Conservation (phyloP, 2,329 filamentous ascomycete genomes). For the Colletotrichum eremochloae region DNA sequence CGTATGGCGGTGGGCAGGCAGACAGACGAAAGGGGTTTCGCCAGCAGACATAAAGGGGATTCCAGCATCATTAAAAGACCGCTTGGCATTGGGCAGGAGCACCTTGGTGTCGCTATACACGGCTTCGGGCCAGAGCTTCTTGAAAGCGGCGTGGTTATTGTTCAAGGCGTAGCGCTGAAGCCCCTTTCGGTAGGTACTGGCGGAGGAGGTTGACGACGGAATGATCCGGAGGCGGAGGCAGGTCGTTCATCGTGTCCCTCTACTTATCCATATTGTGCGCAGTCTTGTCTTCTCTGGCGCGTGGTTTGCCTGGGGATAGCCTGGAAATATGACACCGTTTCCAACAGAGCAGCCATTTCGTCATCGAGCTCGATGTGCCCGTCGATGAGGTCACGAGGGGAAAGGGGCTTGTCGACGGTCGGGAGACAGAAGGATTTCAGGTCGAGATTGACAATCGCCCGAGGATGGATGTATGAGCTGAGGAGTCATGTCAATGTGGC, state of each 20-base stretch:
- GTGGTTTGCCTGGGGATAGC: constrained; percentile 18
- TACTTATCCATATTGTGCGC: constrained; percentile 42
- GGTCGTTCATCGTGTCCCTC: constrained; percentile 46
- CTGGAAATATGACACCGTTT: constrained; percentile 46
- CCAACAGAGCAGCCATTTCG: constrained; percentile 55
- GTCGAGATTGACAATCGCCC: too few relatives aligned
- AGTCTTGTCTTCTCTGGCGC: constrained; percentile 43
- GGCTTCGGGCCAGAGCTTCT: constrained; percentile 69
- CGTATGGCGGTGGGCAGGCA: too few relatives aligned
- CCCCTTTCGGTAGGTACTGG: constrained; percentile 52
- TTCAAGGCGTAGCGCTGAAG: constrained; percentile 66
- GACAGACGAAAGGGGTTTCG: too few relatives aligned
- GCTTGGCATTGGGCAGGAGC: constrained; percentile 64
- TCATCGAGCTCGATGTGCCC: constrained; percentile 64
- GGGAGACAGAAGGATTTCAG: too few relatives aligned
- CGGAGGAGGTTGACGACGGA: constrained; percentile 53
- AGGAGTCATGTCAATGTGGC: too few relatives aligned
- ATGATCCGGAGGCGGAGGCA: constrained; percentile 29
- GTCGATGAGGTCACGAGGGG: constrained; percentile 64
- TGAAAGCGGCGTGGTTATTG: constrained; percentile 72
- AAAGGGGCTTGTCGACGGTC: too few relatives aligned
- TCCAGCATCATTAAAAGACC: constrained; percentile 66
- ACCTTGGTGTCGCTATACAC: constrained; percentile 62
- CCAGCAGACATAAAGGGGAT: constrained; percentile 51
- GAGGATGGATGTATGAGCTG: too few relatives aligned